Evolutionary conservation across 2,329 filamentous ascomycete species (phyloP), one percentile per base, ranked within the genome.

Genomic region (Phoma herbarum): DNA sequence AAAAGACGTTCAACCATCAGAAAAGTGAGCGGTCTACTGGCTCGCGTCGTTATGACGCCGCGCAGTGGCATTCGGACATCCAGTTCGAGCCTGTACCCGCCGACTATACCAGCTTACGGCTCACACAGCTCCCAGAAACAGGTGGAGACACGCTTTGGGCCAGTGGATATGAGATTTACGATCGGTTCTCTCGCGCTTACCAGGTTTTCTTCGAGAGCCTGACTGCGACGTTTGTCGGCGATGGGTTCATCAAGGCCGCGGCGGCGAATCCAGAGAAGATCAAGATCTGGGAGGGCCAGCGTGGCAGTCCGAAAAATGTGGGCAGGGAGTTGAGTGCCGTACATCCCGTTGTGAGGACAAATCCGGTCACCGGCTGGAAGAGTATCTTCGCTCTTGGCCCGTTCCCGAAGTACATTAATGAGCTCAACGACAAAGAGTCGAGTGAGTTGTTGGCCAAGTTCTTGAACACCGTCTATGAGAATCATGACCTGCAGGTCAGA

Each of bases 41-140:
- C 12, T 12, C 9, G 9, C 31, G 31, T 16, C 31, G 31, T 14
- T 33, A 33, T 7, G 31, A 33, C 31, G 31, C 31, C 12, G 31
- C 31, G 31, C 31, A 33, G 31, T 81, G 82, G 83, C 83, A 85
- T 66, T 84, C 83, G 0, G 87, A 90, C 61, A 89, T 90, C 63
- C 83, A 84, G 0, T 90, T 89, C 59, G 88, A 90, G 75, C 83
- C 83, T 0, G 77, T 85, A 3, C 88, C 88, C 0, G 82, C 83
- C 8, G 88, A 90, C 69, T 90, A 90, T 66, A 82, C 87, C 0
- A 80, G 84, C 0, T 77, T 90, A n/a, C 82, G 86, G 48, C 74
- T 88, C 0, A 65, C 62, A 0, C 42, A 63, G 44, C 46, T 71
- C 11, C 72, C 39, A 0, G 28, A 60, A 10, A 54, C 57, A 2